Evolutionary conservation across 202 grass and related monocot genomes (phyloP), one percentile per base, ranked within the genome.

Genomic region (Elaeis oleifera): DNA sequence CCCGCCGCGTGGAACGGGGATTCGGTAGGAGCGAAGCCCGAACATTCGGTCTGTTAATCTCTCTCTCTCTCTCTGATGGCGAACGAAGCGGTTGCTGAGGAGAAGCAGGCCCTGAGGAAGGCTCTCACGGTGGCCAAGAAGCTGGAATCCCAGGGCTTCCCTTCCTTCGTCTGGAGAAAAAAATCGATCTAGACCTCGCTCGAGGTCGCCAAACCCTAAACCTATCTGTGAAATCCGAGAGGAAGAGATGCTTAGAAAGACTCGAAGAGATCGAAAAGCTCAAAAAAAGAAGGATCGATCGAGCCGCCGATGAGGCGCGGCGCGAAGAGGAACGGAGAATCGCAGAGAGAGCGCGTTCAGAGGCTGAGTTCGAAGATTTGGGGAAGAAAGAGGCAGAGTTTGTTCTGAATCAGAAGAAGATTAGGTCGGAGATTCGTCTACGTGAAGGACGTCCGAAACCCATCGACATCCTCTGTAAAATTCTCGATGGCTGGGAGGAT

Each of bases 81-180:
- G 36, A 44, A 44, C 2, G 36, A 13, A 44, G 36, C 36, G 36
- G 36, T 44, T 13, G 9, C 36, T 1, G 11, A 13, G 36, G 36
- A 44, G 36, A 44, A 44, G 36, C 36, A 44, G 36, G 36, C 9
- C 9, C 36, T 44, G 36, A 44, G 8, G 36, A 44, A 11, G 13
- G 76, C 76, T 20, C 17, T 24, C 23, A n/a, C 62, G 9, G 77
- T 85, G 5, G 72, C 77, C 8, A 58, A 68, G 23, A 73, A 77
- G 48, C 73, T 77, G 53, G 63, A 63, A 49, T 54, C 63, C 2
- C 72, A 22, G 3, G 68, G 63, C 53, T 72, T 80, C 18, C 61
- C 54, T 73, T 44, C 73, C 18, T 81, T 77, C 29, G 64, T 77
- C 58, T 84, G 71, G 81, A 36, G 22, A 16, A 80, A 76, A 84